Base-by-base conservation (phyloP, 2,329 filamentous ascomycete species). In the Rhexocercosporidium sp. region DNA sequence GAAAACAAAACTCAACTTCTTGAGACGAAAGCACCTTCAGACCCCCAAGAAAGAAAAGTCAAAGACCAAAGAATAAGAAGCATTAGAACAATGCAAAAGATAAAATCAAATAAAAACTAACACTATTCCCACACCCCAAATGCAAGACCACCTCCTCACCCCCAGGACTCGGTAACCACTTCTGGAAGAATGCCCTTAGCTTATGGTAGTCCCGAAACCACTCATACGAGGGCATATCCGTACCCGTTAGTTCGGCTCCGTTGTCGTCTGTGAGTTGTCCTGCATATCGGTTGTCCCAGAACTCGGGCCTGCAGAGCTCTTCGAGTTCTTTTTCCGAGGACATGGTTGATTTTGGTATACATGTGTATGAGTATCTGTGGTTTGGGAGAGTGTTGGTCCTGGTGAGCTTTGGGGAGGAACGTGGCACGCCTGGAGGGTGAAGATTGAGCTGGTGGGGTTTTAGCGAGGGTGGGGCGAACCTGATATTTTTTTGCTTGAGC, bases 111-210 rank as follows among this genome's bases (percentile, higher is more conserved):
- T 8, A 3, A 25, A 51, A 27, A 47, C 79, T 22, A 74, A 87
- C 86, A 74, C 85, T 88, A 70, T 88, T 85, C 8, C 86, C 86
- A 9, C 82, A 86, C 0, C 86, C 86, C 4, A 88, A 77, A 75
- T 88, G 86, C 16, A 88, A 72, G n/a, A 88, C 82, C 12, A 75
- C 82, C 18, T 77, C 72, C n/a, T 76, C 72, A 0, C 76, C 70
- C 0, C 79, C 68, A 11, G 67, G 68, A 7, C 75, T 61, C 63
- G 85, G 83, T 20, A 87, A 76, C 69, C 82, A 77, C 16, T 71
- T 74, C 27, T 76, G 68, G 49, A 88, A 80, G 68, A 86, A 87
- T 0, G 79, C 77, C 66, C 82, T 77, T 0, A 88, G 77, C 7
- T 83, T 80, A 0, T 73, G 66, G 69, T 83, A 88, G 3, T 79